phyloP scores from a whole-genome alignment of 179 eudicot species.

The Pouteria campechiana region DNA sequence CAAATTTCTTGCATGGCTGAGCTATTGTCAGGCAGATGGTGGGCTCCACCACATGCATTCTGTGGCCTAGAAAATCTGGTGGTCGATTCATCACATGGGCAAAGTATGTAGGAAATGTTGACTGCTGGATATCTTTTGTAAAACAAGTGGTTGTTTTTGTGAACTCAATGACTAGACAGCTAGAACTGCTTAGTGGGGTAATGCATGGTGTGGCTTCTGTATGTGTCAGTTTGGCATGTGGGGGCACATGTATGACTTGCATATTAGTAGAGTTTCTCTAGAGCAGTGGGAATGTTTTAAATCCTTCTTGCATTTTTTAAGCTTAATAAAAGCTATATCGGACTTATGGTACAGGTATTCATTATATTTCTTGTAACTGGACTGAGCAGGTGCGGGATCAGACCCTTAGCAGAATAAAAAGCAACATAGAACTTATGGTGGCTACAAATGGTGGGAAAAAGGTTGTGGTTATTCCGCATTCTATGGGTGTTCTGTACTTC shows the following conservation, averaged over 20 bases:
- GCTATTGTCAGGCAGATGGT: background rate
- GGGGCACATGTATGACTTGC: background rate
- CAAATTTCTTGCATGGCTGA: background rate
- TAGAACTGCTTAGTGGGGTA: too few species aligned
- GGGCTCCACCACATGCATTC: too few species aligned
- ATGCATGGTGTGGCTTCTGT: too few species aligned
- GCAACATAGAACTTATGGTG: conserved; percentile 91
- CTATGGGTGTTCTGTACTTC: conserved; percentile 93
- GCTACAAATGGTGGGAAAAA: conserved; percentile 80
- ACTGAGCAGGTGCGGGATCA: conserved; percentile 73
- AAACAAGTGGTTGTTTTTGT: too few species aligned
- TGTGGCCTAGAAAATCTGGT: too few species aligned
- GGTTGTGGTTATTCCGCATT: conserved; percentile 91
- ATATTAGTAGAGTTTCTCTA: background rate
- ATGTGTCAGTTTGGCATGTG: too few species aligned
- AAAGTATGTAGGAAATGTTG: too few species aligned
- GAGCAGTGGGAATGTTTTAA: background rate
- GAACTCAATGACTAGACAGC: too few species aligned
- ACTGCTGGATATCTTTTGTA: too few species aligned
- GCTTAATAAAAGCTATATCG: background rate
- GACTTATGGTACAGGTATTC: background rate
- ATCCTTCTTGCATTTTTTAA: background rate
- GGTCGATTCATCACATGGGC: too few species aligned
- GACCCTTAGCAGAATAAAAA: conserved; percentile 78
- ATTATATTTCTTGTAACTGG: conserved; percentile 1